Evolutionary conservation across 2,329 filamentous ascomycete species (phyloP).

Genomic region (Macrophomina phaseolina): DNA sequence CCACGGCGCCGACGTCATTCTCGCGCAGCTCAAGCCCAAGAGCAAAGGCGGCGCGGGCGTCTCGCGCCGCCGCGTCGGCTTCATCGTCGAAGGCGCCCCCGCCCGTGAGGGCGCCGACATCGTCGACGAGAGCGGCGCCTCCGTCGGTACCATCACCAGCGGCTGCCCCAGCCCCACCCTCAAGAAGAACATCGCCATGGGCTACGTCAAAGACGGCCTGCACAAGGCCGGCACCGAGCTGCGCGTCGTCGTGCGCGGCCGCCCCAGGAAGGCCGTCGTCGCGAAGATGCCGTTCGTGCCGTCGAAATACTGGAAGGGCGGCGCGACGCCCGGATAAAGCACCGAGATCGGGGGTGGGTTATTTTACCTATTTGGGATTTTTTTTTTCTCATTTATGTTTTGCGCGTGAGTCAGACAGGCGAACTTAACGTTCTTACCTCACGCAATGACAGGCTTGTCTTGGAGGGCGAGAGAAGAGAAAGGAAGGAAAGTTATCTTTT

Average conservation of each 20-base stretch:
- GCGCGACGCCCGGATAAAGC: conserved; percentile 11
- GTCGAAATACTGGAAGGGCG: conserved; percentile 71
- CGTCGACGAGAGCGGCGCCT: conserved; percentile 64
- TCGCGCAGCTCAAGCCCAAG: conserved; percentile 75
- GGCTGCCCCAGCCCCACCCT: conserved; percentile 88
- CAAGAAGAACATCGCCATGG: conserved; percentile 95
- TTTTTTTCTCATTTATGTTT: too few relatives aligned
- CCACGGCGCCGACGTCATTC: conserved; percentile 79
- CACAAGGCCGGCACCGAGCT: conserved; percentile 87
- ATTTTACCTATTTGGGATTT: neutral
- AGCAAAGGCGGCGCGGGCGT: conserved; percentile 75
- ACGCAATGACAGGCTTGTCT: neutral
- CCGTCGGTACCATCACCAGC: conserved; percentile 82
- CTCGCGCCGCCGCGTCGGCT: conserved; percentile 74
- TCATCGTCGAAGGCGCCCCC: conserved; percentile 83
- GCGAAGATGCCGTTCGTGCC: conserved; percentile 89
- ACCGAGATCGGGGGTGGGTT: neutral
- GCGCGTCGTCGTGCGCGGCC: conserved; percentile 77
- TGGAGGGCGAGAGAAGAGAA: neutral
- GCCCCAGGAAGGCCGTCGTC: conserved; percentile 74
- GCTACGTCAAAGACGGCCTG: conserved; percentile 78
- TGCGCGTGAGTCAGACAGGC: too few relatives aligned
- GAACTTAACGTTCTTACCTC: neutral
- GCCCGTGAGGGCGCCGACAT: conserved; percentile 89
- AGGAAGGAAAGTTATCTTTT: neutral